Base-by-base conservation (phyloP, 257 asterid species). In the Scutellaria baicalensis region DNA sequence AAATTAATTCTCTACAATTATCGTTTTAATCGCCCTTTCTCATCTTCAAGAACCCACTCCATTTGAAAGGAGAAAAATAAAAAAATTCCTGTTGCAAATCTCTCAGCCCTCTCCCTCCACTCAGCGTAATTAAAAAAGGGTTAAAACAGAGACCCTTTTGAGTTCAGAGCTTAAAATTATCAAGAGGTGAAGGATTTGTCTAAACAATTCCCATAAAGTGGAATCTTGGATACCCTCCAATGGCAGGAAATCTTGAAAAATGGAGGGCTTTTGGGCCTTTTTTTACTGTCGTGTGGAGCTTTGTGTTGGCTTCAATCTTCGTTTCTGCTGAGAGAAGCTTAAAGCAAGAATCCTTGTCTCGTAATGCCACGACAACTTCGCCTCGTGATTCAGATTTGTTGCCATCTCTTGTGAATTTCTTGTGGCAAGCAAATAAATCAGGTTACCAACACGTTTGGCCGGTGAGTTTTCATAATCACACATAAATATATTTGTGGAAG, bases 401-500 rank as follows among this genome's bases (percentile, higher is more conserved):
- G 13, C 40, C 83, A 6, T 20, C 75, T 65, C 39, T 88, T 17
- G 50, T 78, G 64, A 82, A 90, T 64, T 92, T 84, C 83, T 13
- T 90, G 13, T 90, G 98, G 98, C 90, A 81, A 78, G 75, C 82
- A 4, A 47, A 81, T 64, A 33, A 76, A 80, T 78, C 95, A n/a
- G 98, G 93, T 50, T 92, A 88, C 87, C 85, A 86, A 1, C 98
- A 86, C 76, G 87, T 86, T 79, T 92, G 98, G 98, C 98, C 98
- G 90, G 98, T 92, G 82, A 88, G 91, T 86, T 64, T 27, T 27
- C 33, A 1, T 27, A 1, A n/a, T n/a, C n/a, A n/a, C n/a, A n/a
- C n/a, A n/a, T n/a, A n/a, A n/a, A n/a, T n/a, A n/a, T n/a, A n/a
- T n/a, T n/a, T n/a, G n/a, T n/a, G n/a, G n/a, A n/a, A n/a, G n/a